These are phyloP conservation scores for Ogataea thermomethanolica DNA, from an alignment of 805 yeast species.

Conservation along the genomic window DNA sequence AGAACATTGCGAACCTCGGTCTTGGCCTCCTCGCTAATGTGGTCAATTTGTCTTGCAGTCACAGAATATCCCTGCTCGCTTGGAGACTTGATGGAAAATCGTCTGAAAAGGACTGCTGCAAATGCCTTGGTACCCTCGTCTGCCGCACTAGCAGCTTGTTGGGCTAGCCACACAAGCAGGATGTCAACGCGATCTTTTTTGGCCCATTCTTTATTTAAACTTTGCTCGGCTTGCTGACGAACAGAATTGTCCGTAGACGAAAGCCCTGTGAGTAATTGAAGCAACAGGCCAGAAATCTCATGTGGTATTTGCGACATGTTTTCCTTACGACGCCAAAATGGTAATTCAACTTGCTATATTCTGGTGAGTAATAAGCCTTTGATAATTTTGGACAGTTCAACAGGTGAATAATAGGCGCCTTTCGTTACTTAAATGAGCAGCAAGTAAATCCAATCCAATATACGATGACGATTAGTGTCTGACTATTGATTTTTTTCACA, in stretches of 20 bases:
- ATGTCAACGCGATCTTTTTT: conserved; percentile 61
- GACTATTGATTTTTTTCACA: conserved; percentile 2
- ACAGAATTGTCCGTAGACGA: conserved; percentile 73
- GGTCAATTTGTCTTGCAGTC: conserved; percentile 76
- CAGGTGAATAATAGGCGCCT: not conserved
- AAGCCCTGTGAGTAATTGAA: conserved; percentile 59
- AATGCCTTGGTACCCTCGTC: conserved; percentile 61
- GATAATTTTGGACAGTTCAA: no score
- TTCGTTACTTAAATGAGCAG: not conserved
- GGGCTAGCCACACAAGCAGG: conserved; percentile 73
- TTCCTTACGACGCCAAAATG: conserved; percentile 8
- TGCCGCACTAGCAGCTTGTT: conserved; percentile 66
- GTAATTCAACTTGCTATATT: no score
- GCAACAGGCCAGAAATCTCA: conserved; percentile 53
- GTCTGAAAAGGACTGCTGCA: conserved; percentile 84
- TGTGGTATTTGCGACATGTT: conserved; percentile 51
- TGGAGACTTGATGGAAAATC: conserved; percentile 80
- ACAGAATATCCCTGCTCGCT: conserved; percentile 56
- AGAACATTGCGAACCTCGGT: conserved; percentile 61
- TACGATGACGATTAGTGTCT: not conserved
- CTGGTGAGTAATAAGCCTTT: no score
- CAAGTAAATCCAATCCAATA: no score
- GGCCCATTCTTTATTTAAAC: conserved; percentile 75
- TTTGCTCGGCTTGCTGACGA: conserved; percentile 73
- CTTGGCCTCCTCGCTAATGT: conserved; percentile 54